These are phyloP conservation scores for Huntiella decipiens DNA, from an alignment of 2,329 filamentous ascomycete genomes.

Conservation along the genomic window DNA sequence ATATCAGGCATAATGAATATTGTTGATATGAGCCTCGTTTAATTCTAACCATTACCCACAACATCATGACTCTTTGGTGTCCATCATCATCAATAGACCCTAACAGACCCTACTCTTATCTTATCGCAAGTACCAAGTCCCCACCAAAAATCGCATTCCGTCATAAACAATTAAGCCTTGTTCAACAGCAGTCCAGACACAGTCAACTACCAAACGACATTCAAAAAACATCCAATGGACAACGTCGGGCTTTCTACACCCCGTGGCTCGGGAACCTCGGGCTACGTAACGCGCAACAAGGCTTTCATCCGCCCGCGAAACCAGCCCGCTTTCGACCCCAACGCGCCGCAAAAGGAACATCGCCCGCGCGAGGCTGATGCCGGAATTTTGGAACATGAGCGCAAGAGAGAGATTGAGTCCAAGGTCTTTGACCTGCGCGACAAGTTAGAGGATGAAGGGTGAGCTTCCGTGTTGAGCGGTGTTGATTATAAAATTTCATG, in stretches of 20 bases:
- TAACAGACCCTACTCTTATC: slow-evolving; percentile 4
- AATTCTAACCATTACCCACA: neutral
- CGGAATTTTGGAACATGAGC: slow-evolving; percentile 85
- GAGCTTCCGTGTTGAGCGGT: slow-evolving; percentile 15
- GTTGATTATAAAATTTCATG: neutral
- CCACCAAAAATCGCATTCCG: slow-evolving; percentile 2
- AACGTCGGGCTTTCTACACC: slow-evolving; percentile 94
- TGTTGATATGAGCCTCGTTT: neutral
- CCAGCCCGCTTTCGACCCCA: slow-evolving; percentile 40
- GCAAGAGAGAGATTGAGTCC: slow-evolving; percentile 77
- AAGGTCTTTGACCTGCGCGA: slow-evolving; percentile 84
- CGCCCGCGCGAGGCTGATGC: slow-evolving; percentile 70
- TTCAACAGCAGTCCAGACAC: neutral
- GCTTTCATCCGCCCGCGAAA: slow-evolving; percentile 77
- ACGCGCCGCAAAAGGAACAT: slow-evolving; percentile 51
- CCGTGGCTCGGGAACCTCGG: slow-evolving; percentile 85
- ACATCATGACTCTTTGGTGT: no score
- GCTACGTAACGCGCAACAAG: slow-evolving; percentile 91
- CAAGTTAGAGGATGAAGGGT: slow-evolving; percentile 79
- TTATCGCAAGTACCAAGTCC: slow-evolving; percentile 2
- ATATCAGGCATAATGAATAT: slow-evolving; percentile 5
- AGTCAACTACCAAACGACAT: neutral
- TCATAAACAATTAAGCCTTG: slow-evolving; percentile 3
- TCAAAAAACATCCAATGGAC: slow-evolving; percentile 18
- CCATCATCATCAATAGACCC: neutral